Evolutionary conservation across 371 early-diverging fungal genomes (phyloP).

Genomic region (Capniomyces stellatus): DNA sequence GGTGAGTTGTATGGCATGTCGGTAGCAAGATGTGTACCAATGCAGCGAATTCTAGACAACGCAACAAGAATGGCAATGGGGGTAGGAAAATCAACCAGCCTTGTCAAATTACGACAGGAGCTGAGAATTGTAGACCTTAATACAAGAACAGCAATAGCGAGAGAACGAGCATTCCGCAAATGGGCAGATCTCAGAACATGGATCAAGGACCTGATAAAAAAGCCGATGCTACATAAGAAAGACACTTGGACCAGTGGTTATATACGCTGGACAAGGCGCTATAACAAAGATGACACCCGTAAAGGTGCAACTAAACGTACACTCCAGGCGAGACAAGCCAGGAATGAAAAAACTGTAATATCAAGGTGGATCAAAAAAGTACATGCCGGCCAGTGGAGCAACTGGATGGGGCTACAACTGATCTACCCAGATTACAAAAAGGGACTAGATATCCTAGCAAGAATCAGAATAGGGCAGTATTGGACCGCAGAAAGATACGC

Average conservation of each 20-base stretch:
- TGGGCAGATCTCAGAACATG: background rate
- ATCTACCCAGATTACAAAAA: too few species aligned
- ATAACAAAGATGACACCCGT: background rate
- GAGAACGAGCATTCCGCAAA: background rate
- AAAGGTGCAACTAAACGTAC: too few species aligned
- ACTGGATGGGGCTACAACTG: too few species aligned
- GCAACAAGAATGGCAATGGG: background rate
- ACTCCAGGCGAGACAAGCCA: too few species aligned
- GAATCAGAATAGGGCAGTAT: too few species aligned
- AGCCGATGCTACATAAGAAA: background rate
- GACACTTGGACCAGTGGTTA: background rate
- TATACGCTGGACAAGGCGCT: background rate
- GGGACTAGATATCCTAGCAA: too few species aligned
- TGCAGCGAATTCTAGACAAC: background rate
- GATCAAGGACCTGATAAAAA: background rate
- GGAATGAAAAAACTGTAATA: too few species aligned
- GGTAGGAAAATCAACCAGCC: background rate
- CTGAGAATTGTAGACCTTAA: background rate
- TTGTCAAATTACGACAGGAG: background rate
- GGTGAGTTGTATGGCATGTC: background rate
- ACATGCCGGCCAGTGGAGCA: too few species aligned
- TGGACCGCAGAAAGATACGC: too few species aligned
- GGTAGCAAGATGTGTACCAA: background rate
- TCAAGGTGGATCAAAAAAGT: too few species aligned
- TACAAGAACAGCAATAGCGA: background rate